These are phyloP conservation scores for Pseudogymnoascus sp. DNA, from an alignment of 2,329 filamentous ascomycete genomes.

Conservation along the genomic window DNA sequence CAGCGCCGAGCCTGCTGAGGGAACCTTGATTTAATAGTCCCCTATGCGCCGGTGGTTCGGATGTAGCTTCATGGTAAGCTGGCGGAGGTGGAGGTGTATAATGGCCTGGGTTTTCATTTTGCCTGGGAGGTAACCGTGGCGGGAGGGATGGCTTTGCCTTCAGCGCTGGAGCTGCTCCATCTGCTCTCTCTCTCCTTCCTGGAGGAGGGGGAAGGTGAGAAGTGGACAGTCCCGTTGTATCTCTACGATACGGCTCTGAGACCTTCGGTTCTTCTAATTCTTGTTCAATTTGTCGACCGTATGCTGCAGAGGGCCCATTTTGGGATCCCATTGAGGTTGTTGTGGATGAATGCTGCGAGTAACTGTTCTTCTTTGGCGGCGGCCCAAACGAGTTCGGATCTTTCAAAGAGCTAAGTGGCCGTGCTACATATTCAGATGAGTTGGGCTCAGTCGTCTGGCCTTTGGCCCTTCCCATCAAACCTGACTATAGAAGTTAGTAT, in stretches of 20 bases:
- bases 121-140: conserved; percentile 46
- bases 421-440: conserved; percentile 21
- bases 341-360: neutral
- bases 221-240: conserved; percentile 53
- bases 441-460: conserved; percentile 13
- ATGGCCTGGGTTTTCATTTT: conserved; percentile 29
- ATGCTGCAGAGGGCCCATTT: neutral
- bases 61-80: conserved; percentile 16
- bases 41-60: conserved; percentile 24
- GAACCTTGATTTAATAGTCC: conserved; percentile 35
- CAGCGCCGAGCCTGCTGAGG: conserved; percentile 46
- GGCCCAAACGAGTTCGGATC: conserved; percentile 59
- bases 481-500: conserved; percentile 12
- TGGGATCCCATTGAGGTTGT: neutral
- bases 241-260: conserved; percentile 49
- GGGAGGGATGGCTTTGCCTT: conserved; percentile 38
- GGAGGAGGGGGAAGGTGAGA: conserved; percentile 53
- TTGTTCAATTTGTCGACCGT: conserved; percentile 16
- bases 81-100: conserved; percentile 31
- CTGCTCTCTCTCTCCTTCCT: conserved; percentile 29
- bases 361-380: conserved; percentile 46
- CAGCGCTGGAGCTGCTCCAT: conserved; percentile 14
- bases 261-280: conserved; percentile 24
- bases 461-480: conserved; percentile 30
- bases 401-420: conserved; percentile 50